Base-by-base conservation (phyloP, 2,329 filamentous ascomycete species). In the Curvularia hawaiiensis region DNA sequence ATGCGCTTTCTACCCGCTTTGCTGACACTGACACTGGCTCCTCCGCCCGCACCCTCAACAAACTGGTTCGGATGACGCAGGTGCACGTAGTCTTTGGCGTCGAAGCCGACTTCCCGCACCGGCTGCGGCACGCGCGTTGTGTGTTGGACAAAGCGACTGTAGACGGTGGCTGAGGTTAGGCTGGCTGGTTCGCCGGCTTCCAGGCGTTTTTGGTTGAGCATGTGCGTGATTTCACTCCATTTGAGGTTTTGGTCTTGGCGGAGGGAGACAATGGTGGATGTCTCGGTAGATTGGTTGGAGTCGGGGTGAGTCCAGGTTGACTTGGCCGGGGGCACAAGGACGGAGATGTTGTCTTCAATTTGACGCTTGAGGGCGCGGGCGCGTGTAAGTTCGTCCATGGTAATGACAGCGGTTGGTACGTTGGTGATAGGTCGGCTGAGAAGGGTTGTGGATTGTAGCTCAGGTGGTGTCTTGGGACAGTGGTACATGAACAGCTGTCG, bases 51-150 rank as follows among this genome's bases (percentile, higher is more conserved):
- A 11, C 20, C 39, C 16, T 46, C 39, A 12, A 20, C 5, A 31
- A 33, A 12, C 49, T 60, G 30, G 35, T 33, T 7, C 1, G 66
- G 65, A 11, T 70, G 60, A 22, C 66, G 66, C 9, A 77, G 55
- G 35, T 76, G 64, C 62, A 72, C 66, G 51, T 73, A 77, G 58
- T 77, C 74, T 14, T 62, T 65, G 3, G 69, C 61, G 53, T 73
- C 59, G 54, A 77, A 76, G 1, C 67, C 71, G 4, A 62, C 8
- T 10, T 38, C 35, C 8, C 16, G 4, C 7, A 38, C 14, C 9
- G 35, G 16, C 16, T 38, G 16, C 35, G 35, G 12, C 6, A 12
- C 8, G 14, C 35, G n/a, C 2, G 35, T 38, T 12, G 35, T 38
- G 7, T 38, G 35, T 3, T n/a, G 7, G 16, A 38, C 35, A 10